Evolutionary conservation across 2,329 filamentous ascomycete genomes (phyloP).

Genomic region (Emydomyces testavorans): DNA sequence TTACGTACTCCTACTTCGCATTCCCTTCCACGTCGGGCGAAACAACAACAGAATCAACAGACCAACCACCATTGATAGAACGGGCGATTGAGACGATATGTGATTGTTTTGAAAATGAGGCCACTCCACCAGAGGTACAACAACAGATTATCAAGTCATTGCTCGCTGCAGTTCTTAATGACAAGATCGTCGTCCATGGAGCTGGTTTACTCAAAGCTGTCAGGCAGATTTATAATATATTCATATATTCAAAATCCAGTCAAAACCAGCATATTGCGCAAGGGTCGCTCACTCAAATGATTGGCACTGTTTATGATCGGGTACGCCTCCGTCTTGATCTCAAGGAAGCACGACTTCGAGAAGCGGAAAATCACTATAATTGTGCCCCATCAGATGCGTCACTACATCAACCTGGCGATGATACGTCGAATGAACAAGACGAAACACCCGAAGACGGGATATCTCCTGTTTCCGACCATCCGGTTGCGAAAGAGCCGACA

Average conservation of each 20-base stretch:
- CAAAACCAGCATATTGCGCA: constrained; percentile 96
- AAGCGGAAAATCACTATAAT: constrained; percentile 27
- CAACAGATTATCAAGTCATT: constrained; percentile 97
- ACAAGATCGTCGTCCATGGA: constrained; percentile 97
- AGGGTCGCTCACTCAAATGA: constrained; percentile 95
- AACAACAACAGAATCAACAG: constrained; percentile 34
- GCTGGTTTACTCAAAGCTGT: constrained; percentile 93
- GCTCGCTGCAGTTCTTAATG: constrained; percentile 86
- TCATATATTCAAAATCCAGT: constrained; percentile 84
- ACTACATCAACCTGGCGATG: constrained; percentile 29
- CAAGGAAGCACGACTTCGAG: constrained; percentile 62
- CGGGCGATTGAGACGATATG: constrained; percentile 98
- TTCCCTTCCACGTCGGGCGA: constrained; percentile 41
- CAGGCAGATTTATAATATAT: constrained; percentile 97
- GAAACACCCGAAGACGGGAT: constrained; percentile 34
- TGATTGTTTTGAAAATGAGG: constrained; percentile 96
- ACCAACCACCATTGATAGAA: constrained; percentile 65
- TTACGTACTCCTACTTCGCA: constrained; percentile 97
- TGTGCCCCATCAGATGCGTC: constrained; percentile 28
- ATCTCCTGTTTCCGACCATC: constrained; percentile 29
- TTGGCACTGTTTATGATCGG: constrained; percentile 92
- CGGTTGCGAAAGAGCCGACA: constrained; percentile 42
- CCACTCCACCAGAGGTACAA: constrained; percentile 81
- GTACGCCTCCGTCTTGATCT: constrained; percentile 76
- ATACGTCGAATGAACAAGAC: constrained; percentile 39